Conservation (phyloP, 2,329 filamentous ascomycete species). For the Aspergillus sp. region DNA sequence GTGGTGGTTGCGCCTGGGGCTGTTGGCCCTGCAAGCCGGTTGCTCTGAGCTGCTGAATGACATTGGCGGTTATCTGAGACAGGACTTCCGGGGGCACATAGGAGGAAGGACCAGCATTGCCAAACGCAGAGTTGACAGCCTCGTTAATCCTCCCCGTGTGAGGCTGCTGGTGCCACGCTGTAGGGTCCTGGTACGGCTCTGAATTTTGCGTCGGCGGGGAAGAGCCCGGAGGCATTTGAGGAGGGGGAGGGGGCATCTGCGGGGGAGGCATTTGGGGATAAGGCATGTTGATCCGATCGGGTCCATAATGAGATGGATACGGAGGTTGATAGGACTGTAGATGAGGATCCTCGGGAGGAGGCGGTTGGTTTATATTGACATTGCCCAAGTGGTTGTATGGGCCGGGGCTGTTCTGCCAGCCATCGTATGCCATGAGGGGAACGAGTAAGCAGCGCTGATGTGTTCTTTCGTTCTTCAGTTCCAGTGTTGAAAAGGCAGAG, state of each 20-base stretch:
- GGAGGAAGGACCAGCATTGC: conserved; percentile 45
- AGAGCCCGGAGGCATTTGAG: neutral
- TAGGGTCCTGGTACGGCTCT: conserved; percentile 13
- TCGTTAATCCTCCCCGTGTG: conserved; percentile 47
- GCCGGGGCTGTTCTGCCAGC: conserved; percentile 28
- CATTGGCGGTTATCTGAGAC: conserved; percentile 55
- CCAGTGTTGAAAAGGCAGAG: neutral
- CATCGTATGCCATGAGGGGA: conserved; percentile 39
- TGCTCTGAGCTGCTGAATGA: conserved; percentile 55
- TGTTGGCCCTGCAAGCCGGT: conserved; percentile 31
- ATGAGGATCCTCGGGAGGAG: conserved; percentile 16
- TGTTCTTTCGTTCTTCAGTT: neutral
- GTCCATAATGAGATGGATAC: conserved; percentile 27
- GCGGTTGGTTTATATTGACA: conserved; percentile 16
- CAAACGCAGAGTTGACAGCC: conserved; percentile 53
- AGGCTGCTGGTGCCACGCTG: conserved; percentile 15
- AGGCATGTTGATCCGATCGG: conserved; percentile 30
- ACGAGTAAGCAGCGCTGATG: no score
- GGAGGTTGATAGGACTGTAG: conserved; percentile 23
- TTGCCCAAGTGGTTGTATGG: conserved; percentile 23
- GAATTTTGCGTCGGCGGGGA: conserved; percentile 14
- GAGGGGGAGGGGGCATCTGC: neutral
- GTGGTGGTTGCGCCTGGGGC: conserved; percentile 16
- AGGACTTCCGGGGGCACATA: conserved; percentile 57
- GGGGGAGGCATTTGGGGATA: conserved; percentile 27